These are phyloP conservation scores for Neopestalotiopsis clavispora DNA, from an alignment of 2,329 filamentous ascomycete species.

Conservation along the genomic window DNA sequence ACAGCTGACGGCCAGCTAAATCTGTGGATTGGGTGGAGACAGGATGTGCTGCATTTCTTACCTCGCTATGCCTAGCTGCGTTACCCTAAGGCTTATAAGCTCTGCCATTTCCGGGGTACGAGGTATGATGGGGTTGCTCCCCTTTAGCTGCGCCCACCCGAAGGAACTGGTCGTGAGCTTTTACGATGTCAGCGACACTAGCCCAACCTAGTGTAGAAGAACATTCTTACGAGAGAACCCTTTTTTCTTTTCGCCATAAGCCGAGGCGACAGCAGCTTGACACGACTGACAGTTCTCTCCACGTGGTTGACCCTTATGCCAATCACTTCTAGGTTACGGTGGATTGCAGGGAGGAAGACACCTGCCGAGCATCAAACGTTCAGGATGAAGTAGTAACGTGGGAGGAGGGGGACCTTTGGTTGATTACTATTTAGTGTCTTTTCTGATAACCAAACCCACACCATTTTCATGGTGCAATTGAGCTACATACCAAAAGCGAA, in stretches of 20 bases:
- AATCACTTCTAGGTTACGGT: background rate
- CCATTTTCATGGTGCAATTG: too few species aligned
- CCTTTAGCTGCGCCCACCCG: background rate
- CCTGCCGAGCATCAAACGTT: too few species aligned
- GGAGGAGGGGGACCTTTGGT: too few species aligned
- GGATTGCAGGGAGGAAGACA: background rate
- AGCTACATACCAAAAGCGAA: too few species aligned
- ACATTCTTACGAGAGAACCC: background rate
- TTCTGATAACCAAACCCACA: too few species aligned
- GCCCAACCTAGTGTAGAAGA: background rate
- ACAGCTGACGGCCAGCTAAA: background rate
- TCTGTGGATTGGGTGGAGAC: background rate
- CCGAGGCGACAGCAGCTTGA: background rate
- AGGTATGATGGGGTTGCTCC: background rate
- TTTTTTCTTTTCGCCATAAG: background rate
- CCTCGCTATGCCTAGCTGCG: background rate
- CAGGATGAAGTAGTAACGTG: too few species aligned
- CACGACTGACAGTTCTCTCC: background rate
- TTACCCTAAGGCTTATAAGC: background rate
- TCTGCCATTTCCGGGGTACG: conserved; percentile 1
- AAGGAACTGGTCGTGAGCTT: background rate
- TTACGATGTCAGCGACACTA: background rate
- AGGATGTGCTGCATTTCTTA: background rate
- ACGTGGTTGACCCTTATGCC: background rate
- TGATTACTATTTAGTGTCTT: too few species aligned